Evolutionary conservation across 768 basidiomycete species (phyloP).

Genomic region (Naematelia encephala): DNA sequence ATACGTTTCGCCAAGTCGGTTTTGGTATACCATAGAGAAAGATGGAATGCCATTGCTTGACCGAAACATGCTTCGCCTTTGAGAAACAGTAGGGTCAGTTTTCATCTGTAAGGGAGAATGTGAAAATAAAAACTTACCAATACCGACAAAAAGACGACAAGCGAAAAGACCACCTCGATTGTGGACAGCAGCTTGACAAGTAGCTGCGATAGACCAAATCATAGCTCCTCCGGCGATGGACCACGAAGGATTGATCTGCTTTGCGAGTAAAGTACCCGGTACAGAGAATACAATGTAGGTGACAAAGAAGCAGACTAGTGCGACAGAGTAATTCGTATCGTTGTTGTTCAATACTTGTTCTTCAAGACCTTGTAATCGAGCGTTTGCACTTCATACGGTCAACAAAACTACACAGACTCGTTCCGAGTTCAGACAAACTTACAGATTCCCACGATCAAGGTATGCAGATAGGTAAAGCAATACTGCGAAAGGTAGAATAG

Average conservation of each 20-base stretch:
- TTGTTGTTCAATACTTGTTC: conserved; percentile 38
- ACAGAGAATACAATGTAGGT: conserved; percentile 47
- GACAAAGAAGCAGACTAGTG: conserved; percentile 49
- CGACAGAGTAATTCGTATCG: conserved; percentile 50
- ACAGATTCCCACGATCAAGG: conserved; percentile 52
- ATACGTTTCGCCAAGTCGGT: conserved; percentile 52
- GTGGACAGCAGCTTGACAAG: conserved; percentile 47
- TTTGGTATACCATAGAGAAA: conserved; percentile 49
- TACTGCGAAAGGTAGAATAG: conserved; percentile 52
- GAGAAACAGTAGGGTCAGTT: neutral
- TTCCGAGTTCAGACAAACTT: conserved; percentile 13
- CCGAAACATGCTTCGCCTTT: conserved; percentile 48
- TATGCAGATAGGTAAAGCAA: conserved; percentile 53
- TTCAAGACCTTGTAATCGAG: conserved; percentile 49
- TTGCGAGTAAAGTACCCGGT: conserved; percentile 52
- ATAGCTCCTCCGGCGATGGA: conserved; percentile 51
- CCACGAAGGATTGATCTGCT: conserved; percentile 46
- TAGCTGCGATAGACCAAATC: conserved; percentile 52
- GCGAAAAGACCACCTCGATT: conserved; percentile 50
- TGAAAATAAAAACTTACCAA: conserved; percentile 19
- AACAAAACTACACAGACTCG: neutral
- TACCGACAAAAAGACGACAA: conserved; percentile 50
- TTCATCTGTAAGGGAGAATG: neutral
- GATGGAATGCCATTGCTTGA: conserved; percentile 47
- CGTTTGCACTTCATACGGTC: conserved; percentile 50